phyloP scores from a whole-genome alignment of 2,329 filamentous ascomycete species.

The Hypocrella siamensis region DNA sequence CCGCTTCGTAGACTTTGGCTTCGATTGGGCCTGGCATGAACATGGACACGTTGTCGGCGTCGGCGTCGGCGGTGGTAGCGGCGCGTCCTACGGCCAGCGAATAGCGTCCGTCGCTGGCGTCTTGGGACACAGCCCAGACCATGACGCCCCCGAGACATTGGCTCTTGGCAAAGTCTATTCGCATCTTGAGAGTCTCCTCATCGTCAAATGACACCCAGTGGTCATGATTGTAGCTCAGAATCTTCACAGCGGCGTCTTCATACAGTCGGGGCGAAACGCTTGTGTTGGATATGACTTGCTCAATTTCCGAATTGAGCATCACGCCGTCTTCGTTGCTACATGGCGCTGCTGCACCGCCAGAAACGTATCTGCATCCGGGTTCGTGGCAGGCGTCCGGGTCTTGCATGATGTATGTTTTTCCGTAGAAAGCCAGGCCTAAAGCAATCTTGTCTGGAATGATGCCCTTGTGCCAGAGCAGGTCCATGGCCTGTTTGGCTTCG shows the following conservation, averaged over 20 bases:
- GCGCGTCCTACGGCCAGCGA: too few species aligned
- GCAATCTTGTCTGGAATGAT: constrained; percentile 24
- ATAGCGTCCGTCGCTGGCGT: too few species aligned
- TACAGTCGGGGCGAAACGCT: not conserved
- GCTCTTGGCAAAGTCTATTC: constrained; percentile 14
- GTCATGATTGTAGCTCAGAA: constrained; percentile 9
- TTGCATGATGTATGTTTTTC: constrained; percentile 6
- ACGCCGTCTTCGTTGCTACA: not conserved
- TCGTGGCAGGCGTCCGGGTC: constrained; percentile 5
- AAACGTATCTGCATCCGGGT: constrained; percentile 9
- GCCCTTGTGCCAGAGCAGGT: constrained; percentile 30
- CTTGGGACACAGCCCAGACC: constrained; percentile 16
- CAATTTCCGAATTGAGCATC: not conserved
- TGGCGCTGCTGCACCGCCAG: not conserved
- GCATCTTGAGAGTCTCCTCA: constrained; percentile 15
- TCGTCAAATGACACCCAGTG: not conserved
- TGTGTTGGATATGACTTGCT: not conserved
- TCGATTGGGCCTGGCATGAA: too few species aligned
- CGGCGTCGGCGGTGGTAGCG: too few species aligned
- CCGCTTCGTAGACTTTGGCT: too few species aligned
- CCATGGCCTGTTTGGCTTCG: constrained; percentile 22
- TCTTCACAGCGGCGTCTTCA: not conserved
- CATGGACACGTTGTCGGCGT: too few species aligned
- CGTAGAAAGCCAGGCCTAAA: constrained; percentile 29
- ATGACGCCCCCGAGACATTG: constrained; percentile 13